Evolutionary conservation across 169 alveolate genomes (phyloP).

Genomic region (Theileria equi): DNA sequence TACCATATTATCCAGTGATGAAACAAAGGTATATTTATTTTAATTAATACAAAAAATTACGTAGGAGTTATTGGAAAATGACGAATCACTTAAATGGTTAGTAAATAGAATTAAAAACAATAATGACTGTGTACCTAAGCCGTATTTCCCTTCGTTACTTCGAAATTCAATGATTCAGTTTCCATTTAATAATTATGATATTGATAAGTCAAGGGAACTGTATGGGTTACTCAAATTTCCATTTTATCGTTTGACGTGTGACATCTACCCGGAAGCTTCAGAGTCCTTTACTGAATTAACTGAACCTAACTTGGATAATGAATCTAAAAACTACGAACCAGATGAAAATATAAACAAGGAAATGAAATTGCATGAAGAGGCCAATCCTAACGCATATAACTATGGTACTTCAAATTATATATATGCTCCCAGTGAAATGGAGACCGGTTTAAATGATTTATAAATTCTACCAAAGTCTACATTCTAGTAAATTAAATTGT

Average conservation of each 20-base stretch:
- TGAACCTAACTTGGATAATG: constrained; percentile 39
- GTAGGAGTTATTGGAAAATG: constrained; percentile 24
- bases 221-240: constrained; percentile 62
- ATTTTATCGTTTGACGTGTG: constrained; percentile 49
- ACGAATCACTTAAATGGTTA: constrained; percentile 40
- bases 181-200: constrained; percentile 52
- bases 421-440: constrained; percentile 62
- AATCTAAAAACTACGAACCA: not conserved
- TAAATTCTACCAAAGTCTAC: not conserved
- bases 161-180: constrained; percentile 43
- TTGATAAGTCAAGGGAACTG: constrained; percentile 55
- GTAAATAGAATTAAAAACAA: constrained; percentile 32
- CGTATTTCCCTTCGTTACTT: constrained; percentile 61
- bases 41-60: no score
- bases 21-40: no score
- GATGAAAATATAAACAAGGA: not conserved
- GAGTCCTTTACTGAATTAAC: constrained; percentile 45
- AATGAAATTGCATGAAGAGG: not conserved
- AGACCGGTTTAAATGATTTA: constrained; percentile 47
- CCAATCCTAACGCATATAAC: not conserved
- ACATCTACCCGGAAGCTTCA: constrained; percentile 16
- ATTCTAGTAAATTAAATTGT: not conserved
- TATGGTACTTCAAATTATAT: constrained; percentile 24
- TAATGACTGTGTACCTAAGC: constrained; percentile 50
- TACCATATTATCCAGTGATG: no score